Conservation (phyloP, 345 rosid species). For the Cardamine chenopodiifolia region DNA sequence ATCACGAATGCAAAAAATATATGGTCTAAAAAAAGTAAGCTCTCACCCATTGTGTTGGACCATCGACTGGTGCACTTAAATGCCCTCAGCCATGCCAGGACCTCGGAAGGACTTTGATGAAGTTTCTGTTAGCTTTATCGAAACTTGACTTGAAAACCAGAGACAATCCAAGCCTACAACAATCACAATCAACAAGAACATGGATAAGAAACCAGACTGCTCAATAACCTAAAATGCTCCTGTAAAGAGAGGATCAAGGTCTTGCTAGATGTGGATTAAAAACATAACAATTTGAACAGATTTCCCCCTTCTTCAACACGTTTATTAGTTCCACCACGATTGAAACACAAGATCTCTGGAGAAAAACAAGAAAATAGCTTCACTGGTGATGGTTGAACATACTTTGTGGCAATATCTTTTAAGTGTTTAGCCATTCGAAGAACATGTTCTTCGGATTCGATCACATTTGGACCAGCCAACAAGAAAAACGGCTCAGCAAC, state of each 20-base stretch:
- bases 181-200: conserved; percentile 8
- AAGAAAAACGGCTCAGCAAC: conserved; percentile 76
- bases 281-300: neutral
- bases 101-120: conserved; percentile 92
- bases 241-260: neutral
- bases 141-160: conserved; percentile 92
- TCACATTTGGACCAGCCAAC: conserved; percentile 90
- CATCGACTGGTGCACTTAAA: conserved; percentile 83
- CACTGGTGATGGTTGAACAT: conserved; percentile 13
- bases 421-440: conserved; percentile 69
- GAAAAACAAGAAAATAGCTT: neutral
- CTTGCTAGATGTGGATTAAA: no score
- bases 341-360: neutral
- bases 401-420: conserved; percentile 64
- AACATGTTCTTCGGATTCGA: conserved; percentile 87
- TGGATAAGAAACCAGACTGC: neutral
- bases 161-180: conserved; percentile 71
- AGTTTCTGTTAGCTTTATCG: conserved; percentile 89
- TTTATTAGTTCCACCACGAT: neutral
- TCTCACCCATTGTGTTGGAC: conserved; percentile 95
- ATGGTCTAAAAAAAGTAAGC: neutral
- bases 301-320: neutral
- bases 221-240: neutral
- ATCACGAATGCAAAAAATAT: neutral
- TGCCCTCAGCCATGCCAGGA: conserved; percentile 84